These are phyloP conservation scores for Saururus chinensis DNA, from an alignment of 164 flowering plant species.

Conservation along the genomic window DNA sequence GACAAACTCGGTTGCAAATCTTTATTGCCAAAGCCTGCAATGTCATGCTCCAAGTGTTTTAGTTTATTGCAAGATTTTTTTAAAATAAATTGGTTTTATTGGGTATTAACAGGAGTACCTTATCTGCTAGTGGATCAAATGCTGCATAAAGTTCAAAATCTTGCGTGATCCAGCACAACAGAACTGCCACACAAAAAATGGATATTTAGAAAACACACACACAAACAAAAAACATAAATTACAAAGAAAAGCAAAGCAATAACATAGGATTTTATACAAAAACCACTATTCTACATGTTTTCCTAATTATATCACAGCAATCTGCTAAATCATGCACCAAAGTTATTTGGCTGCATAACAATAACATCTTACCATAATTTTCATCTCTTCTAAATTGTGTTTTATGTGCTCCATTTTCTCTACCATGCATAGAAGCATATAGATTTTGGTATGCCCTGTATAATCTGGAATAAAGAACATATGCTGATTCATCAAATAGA, in stretches of 20 bases:
- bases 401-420: conserved; percentile 70
- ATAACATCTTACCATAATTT: conserved; percentile 53
- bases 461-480: conserved; percentile 40
- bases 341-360: background rate
- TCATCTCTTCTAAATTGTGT: conserved; percentile 97
- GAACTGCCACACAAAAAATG: conserved; percentile 43
- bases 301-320: background rate
- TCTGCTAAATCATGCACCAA: background rate
- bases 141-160: conserved; percentile 99
- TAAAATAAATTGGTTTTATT: background rate
- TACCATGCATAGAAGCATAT: conserved; percentile 86
- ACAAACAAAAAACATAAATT: background rate
- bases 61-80: background rate
- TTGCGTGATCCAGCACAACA: conserved; percentile 93
- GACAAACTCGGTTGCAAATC: conserved; percentile 85
- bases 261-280: background rate
- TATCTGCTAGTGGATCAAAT: conserved; percentile 98
- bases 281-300: background rate
- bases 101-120: conserved; percentile 33
- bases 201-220: background rate
- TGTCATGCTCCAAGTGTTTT: background rate
- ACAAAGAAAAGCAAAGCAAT: background rate
- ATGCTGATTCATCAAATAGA: conserved; percentile 2
- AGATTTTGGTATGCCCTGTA: conserved; percentile 91
- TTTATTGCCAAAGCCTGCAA: conserved; percentile 86